Conservation (phyloP, 768 basidiomycete genomes). For the Boletus rufocinnamomeus region DNA sequence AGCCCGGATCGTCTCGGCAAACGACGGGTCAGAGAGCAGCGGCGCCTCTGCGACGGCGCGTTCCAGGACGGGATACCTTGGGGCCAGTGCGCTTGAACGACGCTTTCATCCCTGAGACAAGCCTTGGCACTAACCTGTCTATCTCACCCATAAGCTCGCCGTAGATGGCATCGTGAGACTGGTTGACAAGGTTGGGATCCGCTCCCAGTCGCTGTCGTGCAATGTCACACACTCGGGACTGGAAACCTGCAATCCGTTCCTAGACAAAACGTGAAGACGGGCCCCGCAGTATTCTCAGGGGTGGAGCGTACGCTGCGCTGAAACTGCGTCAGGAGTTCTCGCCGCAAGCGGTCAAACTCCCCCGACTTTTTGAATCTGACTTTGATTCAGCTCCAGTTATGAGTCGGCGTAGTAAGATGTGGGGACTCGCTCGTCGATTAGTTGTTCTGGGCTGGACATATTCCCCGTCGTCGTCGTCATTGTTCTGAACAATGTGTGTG, state of each 20-base stretch:
- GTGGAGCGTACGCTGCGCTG: slow-evolving; percentile 54
- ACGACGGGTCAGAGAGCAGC: slow-evolving; percentile 49
- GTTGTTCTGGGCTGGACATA: slow-evolving; percentile 57
- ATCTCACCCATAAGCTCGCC: slow-evolving; percentile 71
- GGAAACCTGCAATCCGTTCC: slow-evolving; percentile 55
- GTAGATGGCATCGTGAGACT: slow-evolving; percentile 53
- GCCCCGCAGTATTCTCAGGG: not conserved
- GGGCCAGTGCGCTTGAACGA: not conserved
- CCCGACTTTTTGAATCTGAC: slow-evolving; percentile 77
- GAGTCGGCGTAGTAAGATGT: too few relatives aligned
- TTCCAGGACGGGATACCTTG: slow-evolving; percentile 66
- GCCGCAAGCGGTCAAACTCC: slow-evolving; percentile 72
- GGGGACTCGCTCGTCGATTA: slow-evolving; percentile 61
- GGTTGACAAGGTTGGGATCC: slow-evolving; percentile 54
- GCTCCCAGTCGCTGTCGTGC: slow-evolving; percentile 54
- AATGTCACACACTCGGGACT: slow-evolving; percentile 61
- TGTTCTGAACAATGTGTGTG: not conserved
- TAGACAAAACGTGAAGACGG: slow-evolving; percentile 23
- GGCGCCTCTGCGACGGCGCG: slow-evolving; percentile 56
- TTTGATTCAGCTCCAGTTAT: slow-evolving; percentile 1
- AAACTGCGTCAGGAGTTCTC: slow-evolving; percentile 63
- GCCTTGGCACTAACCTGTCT: slow-evolving; percentile 49
- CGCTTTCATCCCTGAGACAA: not conserved
- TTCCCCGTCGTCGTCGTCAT: slow-evolving; percentile 36
- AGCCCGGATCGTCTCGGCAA: slow-evolving; percentile 44